Conservation (phyloP, 2,329 filamentous ascomycete species). For the Neoascochyta sp. region DNA sequence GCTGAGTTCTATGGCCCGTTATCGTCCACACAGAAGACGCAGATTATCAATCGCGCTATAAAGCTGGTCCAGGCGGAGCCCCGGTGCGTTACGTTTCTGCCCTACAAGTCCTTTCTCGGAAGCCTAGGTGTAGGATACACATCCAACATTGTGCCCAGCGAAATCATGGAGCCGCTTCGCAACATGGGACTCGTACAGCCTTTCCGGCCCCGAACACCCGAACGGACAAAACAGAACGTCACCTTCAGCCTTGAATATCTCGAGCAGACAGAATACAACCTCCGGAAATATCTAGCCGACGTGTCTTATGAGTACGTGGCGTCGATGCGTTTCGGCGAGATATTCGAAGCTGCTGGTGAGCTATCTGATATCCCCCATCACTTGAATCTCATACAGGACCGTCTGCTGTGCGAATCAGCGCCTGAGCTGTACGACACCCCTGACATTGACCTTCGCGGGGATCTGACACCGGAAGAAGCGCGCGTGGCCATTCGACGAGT, state of each 20-base stretch:
- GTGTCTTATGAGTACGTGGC: slow-evolving; percentile 8
- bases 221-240: background rate
- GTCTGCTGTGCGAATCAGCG: slow-evolving; percentile 12
- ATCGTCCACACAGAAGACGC: slow-evolving; percentile 9
- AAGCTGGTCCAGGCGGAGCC: slow-evolving; percentile 14
- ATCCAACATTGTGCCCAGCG: slow-evolving; percentile 21
- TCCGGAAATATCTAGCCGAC: slow-evolving; percentile 11
- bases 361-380: too few species aligned
- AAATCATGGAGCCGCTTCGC: slow-evolving; percentile 22
- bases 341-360: slow-evolving; percentile 9
- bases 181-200: slow-evolving; percentile 14
- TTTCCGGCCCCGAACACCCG: slow-evolving; percentile 7
- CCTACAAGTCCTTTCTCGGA: too few species aligned
- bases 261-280: slow-evolving; percentile 17
- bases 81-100: too few species aligned
- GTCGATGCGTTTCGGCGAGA: slow-evolving; percentile 1
- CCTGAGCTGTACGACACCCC: slow-evolving; percentile 11
- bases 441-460: slow-evolving; percentile 20
- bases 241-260: slow-evolving; percentile 8
- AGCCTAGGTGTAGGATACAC: too few species aligned
- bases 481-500: slow-evolving; percentile 22
- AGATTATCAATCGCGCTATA: slow-evolving; percentile 15
- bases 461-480: slow-evolving; percentile 18
- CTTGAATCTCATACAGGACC: too few species aligned
- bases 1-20: slow-evolving; percentile 23